Percentiles rank a stretch among this genome's conserved stretches.
Evolutionary conservation across 2,329 filamentous ascomycete genomes (phyloP).

Genomic region (Fusarium staphyleae): DNA sequence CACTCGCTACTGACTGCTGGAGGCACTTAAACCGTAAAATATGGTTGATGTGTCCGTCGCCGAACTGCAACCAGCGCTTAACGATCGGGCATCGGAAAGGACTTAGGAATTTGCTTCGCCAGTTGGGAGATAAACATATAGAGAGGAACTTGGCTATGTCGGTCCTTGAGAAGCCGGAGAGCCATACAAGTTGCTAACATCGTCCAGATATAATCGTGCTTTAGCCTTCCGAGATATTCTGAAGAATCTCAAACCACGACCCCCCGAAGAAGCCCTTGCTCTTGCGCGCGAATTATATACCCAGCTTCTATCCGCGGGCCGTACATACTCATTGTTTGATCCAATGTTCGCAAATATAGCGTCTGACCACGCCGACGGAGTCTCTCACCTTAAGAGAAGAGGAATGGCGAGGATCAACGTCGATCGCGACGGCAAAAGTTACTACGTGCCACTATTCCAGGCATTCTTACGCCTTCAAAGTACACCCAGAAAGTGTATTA

Average conservation of each 20-base stretch:
- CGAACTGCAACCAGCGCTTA: background rate
- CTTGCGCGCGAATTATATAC: background rate
- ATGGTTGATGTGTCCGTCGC: slow-evolving; percentile 1
- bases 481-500: background rate
- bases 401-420: slow-evolving; percentile 2
- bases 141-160: slow-evolving; percentile 6
- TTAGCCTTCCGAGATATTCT: slow-evolving; percentile 1
- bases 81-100: background rate
- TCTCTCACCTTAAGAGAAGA: background rate
- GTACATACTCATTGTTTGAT: background rate
- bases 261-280: background rate
- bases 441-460: background rate
- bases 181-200: background rate
- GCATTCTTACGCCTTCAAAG: background rate
- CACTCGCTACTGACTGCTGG: background rate
- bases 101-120: background rate
- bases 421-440: background rate
- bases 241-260: background rate
- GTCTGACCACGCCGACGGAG: background rate
- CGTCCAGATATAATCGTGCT: background rate
- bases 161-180: background rate
- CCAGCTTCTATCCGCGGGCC: background rate
- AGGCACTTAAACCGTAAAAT: background rate
- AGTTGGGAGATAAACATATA: background rate
- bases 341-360: slow-evolving; percentile 1